Conservation (phyloP, 176 grass and related monocot genomes). For the Rhynchospora pubera region DNA sequence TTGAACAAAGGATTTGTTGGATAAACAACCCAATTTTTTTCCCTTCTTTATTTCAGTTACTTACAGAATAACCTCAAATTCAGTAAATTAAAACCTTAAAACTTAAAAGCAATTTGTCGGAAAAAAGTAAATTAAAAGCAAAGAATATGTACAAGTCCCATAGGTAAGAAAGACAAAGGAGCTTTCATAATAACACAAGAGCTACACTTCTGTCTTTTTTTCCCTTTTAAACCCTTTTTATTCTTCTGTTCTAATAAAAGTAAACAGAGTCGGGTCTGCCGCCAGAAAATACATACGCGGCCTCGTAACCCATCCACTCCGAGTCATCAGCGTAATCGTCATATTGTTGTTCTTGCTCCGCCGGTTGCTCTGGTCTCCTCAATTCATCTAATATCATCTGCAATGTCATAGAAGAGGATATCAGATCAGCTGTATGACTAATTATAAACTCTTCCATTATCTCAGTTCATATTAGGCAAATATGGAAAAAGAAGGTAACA, state of each 20-base stretch:
- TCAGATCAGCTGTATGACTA: neutral
- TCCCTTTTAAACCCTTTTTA: neutral
- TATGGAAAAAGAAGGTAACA: neutral
- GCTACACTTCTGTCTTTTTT: neutral
- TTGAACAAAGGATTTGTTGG: neutral
- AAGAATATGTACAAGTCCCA: neutral
- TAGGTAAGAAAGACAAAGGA: neutral
- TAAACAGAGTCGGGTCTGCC: slow-evolving; percentile 11
- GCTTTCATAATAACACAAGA: neutral
- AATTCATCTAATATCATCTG: slow-evolving; percentile 18
- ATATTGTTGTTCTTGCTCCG: neutral
- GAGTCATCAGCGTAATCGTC: neutral
- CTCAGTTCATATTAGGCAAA: neutral
- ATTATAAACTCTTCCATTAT: neutral
- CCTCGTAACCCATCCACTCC: slow-evolving; percentile 18
- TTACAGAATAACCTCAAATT: neutral
- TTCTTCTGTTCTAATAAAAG: neutral
- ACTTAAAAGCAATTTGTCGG: too few relatives aligned
- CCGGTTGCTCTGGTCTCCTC: neutral
- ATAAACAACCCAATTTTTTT: neutral
- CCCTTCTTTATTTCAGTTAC: neutral
- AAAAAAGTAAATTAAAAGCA: neutral
- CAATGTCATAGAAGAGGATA: neutral
- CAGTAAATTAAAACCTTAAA: too few relatives aligned
- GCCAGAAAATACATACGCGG: slow-evolving; percentile 9